Base-by-base conservation (phyloP, 2,329 filamentous ascomycete genomes). In the Neurospora sp. region DNA sequence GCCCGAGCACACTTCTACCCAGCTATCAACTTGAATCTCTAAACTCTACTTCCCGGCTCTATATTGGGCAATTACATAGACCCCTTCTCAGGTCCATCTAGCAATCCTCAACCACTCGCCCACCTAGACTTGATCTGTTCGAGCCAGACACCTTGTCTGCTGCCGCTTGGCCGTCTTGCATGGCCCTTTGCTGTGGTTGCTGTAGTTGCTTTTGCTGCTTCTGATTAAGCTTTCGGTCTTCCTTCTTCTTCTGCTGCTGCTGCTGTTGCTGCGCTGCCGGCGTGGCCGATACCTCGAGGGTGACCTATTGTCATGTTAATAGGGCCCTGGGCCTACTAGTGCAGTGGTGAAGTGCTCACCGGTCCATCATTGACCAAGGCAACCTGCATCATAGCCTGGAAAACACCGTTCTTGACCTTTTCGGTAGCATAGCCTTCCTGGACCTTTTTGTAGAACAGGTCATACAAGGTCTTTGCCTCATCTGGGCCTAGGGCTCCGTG, bases 331-430 rank as follows among this genome's bases (percentile, higher is more conserved):
- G 73, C 36, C 11, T 57, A 15, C 46, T 57, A 36, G 52, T 62
- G 6, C 52, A 17, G 6, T 36, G 12, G 33, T 68, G 33, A 39
- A 38, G 17, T 5, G 75, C 82, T 76, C 78, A 91, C 89, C 69
- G 89, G 89, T 1, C 89, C 89, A 74, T 98, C 95, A 74, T 98
- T 98, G 67, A 97, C 89, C 38, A 97, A 81, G 67, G 92, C 91
- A 70, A 99, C 95, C 77, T 98, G 91, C 96, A 99, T 99, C 94
- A 97, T 97, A 67, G 96, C 96, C 78, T 97, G 95, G 79, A 99
- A 99, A 38, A 95, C 89, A n/a, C 96, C 96, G 78, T 99, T 91
- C 78, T 97, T 93, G 70, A 99, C 94, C 73, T 86, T 89, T 8
- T 93, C 91, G 6, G 86, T 80, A 5, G 83, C 80, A 79, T 98